phyloP scores from a whole-genome alignment of 257 asterid species.

The Fraxinus cuspidata region DNA sequence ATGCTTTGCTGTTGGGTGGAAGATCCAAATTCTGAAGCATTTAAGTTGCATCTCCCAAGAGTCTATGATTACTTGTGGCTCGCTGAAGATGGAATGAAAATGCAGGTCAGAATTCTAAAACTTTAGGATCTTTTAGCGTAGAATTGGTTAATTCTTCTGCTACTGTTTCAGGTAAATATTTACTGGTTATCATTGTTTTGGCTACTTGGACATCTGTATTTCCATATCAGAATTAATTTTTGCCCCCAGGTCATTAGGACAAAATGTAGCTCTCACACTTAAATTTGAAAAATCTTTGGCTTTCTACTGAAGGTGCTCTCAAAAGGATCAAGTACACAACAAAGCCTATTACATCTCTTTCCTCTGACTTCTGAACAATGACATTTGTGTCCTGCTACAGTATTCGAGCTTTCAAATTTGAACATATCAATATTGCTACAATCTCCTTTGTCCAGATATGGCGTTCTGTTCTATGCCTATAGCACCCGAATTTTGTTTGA shows the following conservation, averaged over 20 bases:
- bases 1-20: constrained; percentile 99
- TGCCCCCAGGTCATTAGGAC: background rate
- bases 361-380: background rate
- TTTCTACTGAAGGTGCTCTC: constrained; percentile 5
- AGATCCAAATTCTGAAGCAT: constrained; percentile 93
- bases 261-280: constrained; percentile 3
- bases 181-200: background rate
- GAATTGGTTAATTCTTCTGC: constrained; percentile 17
- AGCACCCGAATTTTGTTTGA: background rate
- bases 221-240: background rate
- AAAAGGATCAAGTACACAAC: background rate
- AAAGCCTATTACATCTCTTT: constrained; percentile 8
- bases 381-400: constrained; percentile 3
- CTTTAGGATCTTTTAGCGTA: background rate
- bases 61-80: constrained; percentile 82
- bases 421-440: background rate
- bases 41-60: constrained; percentile 94
- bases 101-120: constrained; percentile 60
- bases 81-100: constrained; percentile 99
- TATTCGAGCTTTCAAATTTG: background rate
- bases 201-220: constrained; percentile 7
- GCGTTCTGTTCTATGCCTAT: background rate
- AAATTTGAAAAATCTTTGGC: background rate
- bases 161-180: constrained; percentile 1
- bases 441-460: constrained; percentile 1